phyloP scores from a whole-genome alignment of 345 rosid species.

The Hirschfeldia incana region DNA sequence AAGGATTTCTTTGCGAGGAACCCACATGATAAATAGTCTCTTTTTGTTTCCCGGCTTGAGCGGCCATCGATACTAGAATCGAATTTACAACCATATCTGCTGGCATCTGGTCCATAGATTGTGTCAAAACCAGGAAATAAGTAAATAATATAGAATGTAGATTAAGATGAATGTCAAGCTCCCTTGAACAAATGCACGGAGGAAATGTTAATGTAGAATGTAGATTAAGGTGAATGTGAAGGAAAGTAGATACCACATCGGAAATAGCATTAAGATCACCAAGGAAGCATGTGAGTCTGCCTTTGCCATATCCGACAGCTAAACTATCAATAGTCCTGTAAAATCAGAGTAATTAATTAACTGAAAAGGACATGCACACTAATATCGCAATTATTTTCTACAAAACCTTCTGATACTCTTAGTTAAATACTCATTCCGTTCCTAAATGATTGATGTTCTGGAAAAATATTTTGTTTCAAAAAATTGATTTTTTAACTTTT shows the following conservation, averaged over 20 bases:
- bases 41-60: slow-evolving; percentile 40
- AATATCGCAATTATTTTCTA: neutral
- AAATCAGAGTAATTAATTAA: neutral
- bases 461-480: too few species aligned
- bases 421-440: too few species aligned
- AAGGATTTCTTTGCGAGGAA: slow-evolving; percentile 58
- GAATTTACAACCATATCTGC: slow-evolving; percentile 90
- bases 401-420: neutral
- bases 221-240: neutral
- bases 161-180: neutral
- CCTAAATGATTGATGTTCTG: too few species aligned
- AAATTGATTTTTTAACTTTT: too few species aligned
- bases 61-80: slow-evolving; percentile 57
- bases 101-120: slow-evolving; percentile 52
- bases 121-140: neutral
- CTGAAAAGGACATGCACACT: neutral
- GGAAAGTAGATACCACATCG: slow-evolving; percentile 57
- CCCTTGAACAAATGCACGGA: neutral
- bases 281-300: slow-evolving; percentile 73
- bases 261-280: slow-evolving; percentile 56
- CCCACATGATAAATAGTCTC: slow-evolving; percentile 70
- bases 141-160: neutral
- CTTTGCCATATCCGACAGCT: slow-evolving; percentile 71
- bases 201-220: neutral
- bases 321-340: slow-evolving; percentile 84